Base-by-base conservation (phyloP, 768 basidiomycete genomes). In the Infundibulicybe gibba region DNA sequence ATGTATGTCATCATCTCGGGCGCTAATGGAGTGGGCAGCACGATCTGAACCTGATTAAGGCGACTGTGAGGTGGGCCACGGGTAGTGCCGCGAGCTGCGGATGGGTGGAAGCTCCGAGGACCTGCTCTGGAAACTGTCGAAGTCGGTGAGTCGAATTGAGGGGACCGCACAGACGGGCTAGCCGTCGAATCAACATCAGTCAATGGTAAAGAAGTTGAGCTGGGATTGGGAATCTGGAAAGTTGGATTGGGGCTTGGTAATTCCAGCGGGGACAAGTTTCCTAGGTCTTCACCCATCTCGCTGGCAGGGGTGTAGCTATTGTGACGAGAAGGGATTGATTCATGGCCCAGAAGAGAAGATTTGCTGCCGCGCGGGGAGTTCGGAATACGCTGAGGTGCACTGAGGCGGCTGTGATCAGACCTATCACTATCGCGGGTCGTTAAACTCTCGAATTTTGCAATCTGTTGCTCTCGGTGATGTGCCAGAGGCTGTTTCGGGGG, bases 401-500 rank as follows among this genome's bases (percentile, higher is more conserved):
- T 30, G 41, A 47, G 32, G 52, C 34, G 41, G 49, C 16, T 46
- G 25, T 25, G 25, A 8, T 25, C 25, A 25, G 8, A 25, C 8
- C n/a, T n/a, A n/a, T n/a, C n/a, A n/a, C n/a, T n/a, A n/a, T n/a
- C n/a, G n/a, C n/a, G n/a, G n/a, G n/a, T n/a, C n/a, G n/a, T n/a
- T n/a, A n/a, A n/a, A n/a, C 15, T 13, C 4, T 72, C 62, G 37
- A 74, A 62, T 33, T 72, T 68, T 8, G 72, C 64, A n/a, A 73
- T 55, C 44, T 75, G 70, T 25, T 73, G 74, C 51, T 78, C 74
- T 12, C 84, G 74, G 45, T 79, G 76, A 53, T 79, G 79, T 4
- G 83, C 81, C 17, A 86, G 76, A 13, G 80, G 77, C 52, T 85
- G 85, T 10, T 79, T 70, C 12, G 81, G 85, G 0, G 85, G 85